These are phyloP conservation scores for Diplotaxis tenuifolia DNA, from an alignment of 345 rosid genomes.

Conservation along the genomic window DNA sequence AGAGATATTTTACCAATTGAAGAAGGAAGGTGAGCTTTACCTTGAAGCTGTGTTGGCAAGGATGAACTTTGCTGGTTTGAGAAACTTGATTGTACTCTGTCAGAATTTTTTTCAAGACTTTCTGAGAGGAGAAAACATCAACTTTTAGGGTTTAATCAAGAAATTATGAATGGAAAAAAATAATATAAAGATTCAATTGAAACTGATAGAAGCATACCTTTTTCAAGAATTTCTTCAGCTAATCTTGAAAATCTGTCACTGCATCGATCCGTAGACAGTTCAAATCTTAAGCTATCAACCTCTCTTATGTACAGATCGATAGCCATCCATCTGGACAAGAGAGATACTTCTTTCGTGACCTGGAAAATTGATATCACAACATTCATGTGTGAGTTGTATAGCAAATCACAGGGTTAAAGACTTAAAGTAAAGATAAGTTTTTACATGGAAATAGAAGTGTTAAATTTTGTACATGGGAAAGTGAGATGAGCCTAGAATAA, in stretches of 20 bases:
- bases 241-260: conserved; percentile 58
- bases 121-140: conserved; percentile 42
- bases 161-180: background rate
- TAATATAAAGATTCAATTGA: background rate
- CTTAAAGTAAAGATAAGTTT: no score
- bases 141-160: background rate
- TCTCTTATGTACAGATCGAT: conserved; percentile 86
- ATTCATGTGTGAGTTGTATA: conserved; percentile 1
- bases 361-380: conserved; percentile 40
- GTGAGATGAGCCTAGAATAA: background rate
- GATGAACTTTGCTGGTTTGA: conserved; percentile 50
- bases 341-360: conserved; percentile 94
- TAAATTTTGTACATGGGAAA: background rate
- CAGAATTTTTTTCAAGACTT: conserved; percentile 44
- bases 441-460: background rate
- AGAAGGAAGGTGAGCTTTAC: conserved; percentile 85
- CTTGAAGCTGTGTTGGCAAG: conserved; percentile 83
- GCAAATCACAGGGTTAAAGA: background rate
- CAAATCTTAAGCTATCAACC: conserved; percentile 89
- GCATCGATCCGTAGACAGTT: conserved; percentile 78
- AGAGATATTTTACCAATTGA: conserved; percentile 56
- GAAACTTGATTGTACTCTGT: conserved; percentile 55
- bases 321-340: conserved; percentile 98
- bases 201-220: conserved; percentile 42
- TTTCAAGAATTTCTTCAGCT: conserved; percentile 83